Base-by-base conservation (phyloP, 805 yeast species). In the Starmerella bacillaris region DNA sequence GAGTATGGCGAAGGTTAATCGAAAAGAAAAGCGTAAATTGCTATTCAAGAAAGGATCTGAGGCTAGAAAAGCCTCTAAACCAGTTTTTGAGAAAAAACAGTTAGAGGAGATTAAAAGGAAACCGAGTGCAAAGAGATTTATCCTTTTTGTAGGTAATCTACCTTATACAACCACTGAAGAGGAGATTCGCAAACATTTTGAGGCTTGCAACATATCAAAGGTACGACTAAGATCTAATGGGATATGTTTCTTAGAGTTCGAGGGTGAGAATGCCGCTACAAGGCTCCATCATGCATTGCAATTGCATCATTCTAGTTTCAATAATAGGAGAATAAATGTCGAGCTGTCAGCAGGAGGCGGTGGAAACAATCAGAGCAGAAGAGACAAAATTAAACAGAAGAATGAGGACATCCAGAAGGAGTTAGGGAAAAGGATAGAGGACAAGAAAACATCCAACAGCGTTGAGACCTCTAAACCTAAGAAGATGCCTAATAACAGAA, bases 331-430 rank as follows among this genome's bases (percentile, higher is more conserved):
- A 54, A 84, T 89, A 50, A 89, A 89, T 51, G 95, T 89, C 24
- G 98, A 89, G 55, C 65, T 89, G 48, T 89, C 96, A 2, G 98
- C 82, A 34, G 98, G 98, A 37, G 98, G 98, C 28, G 98, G 98
- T 32, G 95, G 95, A 37, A 86, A 86, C 54, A 73, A 92, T 7
- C 60, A 66, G 39, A 64, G 60, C 36, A 49, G 66, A 11, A 37
- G 47, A 31, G 65, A 68, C 37, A 89, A 89, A 57, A 65, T 89
- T 47, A 70, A 71, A 50, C 68, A 67, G 33, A 86, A 86, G 63
- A 86, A 86, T 54, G 75, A 69, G 30, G 74, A 74, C 49, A 59
- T 84, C 47, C 67, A 66, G 30, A 74, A 64, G 19, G 93, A 84
- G 51, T 67, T 92, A 47, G 58, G 49, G 41, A 60, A 54, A 39